Conservation (phyloP, 306 rosid species). For the Quercus mongolica region DNA sequence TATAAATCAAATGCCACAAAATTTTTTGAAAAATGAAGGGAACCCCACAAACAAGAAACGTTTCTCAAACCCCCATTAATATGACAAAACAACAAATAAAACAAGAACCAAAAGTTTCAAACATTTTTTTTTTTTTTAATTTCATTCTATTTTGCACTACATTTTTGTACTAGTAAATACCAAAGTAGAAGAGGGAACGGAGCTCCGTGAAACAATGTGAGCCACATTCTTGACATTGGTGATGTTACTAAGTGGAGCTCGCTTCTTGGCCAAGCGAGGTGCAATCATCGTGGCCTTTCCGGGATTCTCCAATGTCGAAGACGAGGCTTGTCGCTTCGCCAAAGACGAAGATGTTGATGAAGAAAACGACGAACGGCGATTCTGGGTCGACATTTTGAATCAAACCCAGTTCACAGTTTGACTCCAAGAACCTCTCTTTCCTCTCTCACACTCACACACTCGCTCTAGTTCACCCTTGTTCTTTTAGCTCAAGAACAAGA, state of each 20-base stretch:
- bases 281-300: conserved; percentile 36
- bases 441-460: background rate
- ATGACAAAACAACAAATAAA: background rate
- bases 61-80: background rate
- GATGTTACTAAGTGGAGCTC: conserved; percentile 80
- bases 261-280: conserved; percentile 59
- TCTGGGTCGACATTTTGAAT: conserved; percentile 52
- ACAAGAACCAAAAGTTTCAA: background rate
- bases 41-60: background rate
- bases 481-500: conserved; percentile 28
- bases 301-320: conserved; percentile 36
- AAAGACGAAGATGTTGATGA: conserved; percentile 73
- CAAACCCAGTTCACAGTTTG: conserved; percentile 22
- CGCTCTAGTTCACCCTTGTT: background rate
- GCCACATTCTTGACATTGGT: conserved; percentile 55
- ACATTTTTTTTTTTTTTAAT: background rate
- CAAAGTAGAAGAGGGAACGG: conserved; percentile 37
- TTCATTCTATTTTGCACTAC: background rate
- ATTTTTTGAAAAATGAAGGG: background rate
- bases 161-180: conserved; percentile 29
- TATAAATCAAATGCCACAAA: background rate
- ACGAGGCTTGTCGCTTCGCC: conserved; percentile 69
- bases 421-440: background rate
- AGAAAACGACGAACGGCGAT: conserved; percentile 74
- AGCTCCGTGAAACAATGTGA: conserved; percentile 32